Percentiles rank a stretch among this genome's conserved stretches.
Evolutionary conservation across 1,284 basidiomycete genomes (phyloP).

Genomic region (Jaminaea rosea): DNA sequence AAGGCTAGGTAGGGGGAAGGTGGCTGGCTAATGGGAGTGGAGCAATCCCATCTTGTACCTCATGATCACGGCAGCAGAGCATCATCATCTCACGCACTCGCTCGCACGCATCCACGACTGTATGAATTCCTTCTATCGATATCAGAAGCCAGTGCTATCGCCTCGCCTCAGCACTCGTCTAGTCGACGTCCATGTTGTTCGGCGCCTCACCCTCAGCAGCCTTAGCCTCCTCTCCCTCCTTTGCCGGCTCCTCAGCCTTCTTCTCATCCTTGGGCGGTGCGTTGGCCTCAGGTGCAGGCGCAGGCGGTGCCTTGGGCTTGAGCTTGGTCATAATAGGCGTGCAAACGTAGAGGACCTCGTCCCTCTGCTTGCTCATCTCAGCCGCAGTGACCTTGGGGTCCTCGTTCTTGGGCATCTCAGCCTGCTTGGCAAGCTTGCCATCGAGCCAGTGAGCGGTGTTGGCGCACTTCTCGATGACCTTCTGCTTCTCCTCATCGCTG

Average conservation of each 20-base stretch:
- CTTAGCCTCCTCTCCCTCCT: slow-evolving; percentile 18
- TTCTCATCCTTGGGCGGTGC: slow-evolving; percentile 24
- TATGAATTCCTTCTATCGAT: too few relatives aligned
- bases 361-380: slow-evolving; percentile 43
- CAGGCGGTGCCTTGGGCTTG: slow-evolving; percentile 20
- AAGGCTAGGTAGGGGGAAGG: too few relatives aligned
- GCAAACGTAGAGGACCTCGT: slow-evolving; percentile 40
- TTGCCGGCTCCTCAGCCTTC: slow-evolving; percentile 11
- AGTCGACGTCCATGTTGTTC: slow-evolving; percentile 45
- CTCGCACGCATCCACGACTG: too few relatives aligned
- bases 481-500: slow-evolving; percentile 44
- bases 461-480: slow-evolving; percentile 44
- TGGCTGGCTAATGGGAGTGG: too few relatives aligned
- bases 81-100: too few relatives aligned
- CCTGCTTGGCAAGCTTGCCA: slow-evolving; percentile 43
- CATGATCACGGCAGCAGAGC: too few relatives aligned
- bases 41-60: too few relatives aligned
- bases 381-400: slow-evolving; percentile 41
- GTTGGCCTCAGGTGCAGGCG: slow-evolving; percentile 15
- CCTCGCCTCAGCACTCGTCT: not conserved
- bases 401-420: slow-evolving; percentile 44
- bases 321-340: slow-evolving; percentile 40
- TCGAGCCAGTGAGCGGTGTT: slow-evolving; percentile 43
- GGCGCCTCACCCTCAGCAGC: slow-evolving; percentile 13
- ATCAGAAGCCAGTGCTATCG: too few relatives aligned